A percentile compares a stretch with the other conserved stretches of the same genome.
phyloP scores from a whole-genome alignment of 208 protist species.

The Leishmania major region DNA sequence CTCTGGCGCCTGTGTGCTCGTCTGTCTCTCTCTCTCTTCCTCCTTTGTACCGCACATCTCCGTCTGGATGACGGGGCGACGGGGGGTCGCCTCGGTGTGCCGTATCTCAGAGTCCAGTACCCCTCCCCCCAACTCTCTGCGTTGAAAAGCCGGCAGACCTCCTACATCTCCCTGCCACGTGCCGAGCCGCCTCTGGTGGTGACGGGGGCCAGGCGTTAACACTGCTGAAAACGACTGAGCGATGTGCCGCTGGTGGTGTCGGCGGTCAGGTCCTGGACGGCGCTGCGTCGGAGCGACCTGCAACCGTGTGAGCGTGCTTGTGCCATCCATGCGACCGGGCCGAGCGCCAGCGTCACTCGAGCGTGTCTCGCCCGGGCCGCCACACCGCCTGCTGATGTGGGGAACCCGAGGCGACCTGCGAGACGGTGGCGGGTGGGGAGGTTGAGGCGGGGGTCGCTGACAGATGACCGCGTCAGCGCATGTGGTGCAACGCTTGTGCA shows the following conservation, averaged over 20 bases:
- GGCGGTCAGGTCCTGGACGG: background rate
- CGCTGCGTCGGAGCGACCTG: background rate
- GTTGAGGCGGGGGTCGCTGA: background rate
- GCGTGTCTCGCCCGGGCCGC: background rate
- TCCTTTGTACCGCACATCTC: background rate
- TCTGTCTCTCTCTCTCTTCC: background rate
- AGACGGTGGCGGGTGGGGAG: background rate
- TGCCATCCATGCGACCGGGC: background rate
- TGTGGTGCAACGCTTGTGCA: background rate
- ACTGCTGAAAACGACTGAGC: background rate
- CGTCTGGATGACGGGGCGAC: background rate
- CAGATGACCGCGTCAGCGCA: background rate
- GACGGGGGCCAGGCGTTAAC: background rate
- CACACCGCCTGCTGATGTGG: background rate
- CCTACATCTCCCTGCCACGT: background rate
- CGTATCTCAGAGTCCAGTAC: background rate
- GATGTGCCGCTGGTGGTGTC: background rate
- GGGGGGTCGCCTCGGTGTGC: background rate
- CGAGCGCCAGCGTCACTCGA: background rate
- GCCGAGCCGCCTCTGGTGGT: background rate
- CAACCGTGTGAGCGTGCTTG: background rate
- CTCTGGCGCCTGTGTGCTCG: background rate
- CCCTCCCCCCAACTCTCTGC: background rate
- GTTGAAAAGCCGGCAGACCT: background rate
- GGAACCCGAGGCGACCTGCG: background rate